Evolutionary conservation across 148 eudicot genomes (phyloP), one percentile per base, ranked within the genome.

Genomic region (Suaeda aralocaspica): DNA sequence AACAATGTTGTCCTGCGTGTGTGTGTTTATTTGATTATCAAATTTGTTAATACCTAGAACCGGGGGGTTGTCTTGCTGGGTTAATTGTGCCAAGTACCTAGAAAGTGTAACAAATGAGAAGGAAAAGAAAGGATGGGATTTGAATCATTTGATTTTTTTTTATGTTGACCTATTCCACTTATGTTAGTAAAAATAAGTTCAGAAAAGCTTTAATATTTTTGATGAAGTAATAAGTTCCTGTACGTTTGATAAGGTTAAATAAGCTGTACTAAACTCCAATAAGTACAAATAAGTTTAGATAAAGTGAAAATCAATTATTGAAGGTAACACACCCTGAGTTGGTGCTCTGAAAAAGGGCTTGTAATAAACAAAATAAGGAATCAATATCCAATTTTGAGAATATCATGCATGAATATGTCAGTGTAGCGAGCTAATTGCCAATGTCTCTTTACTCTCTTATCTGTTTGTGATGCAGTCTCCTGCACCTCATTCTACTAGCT

Each of bases 401-500:
- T 21, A 9, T 61, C 44, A 36, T 3, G 66, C 1, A 61, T 10
- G 2, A 4, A 53, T 22, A 36, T 22, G 9, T 49, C 18, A 59
- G 50, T 45, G 26, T 15, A 22, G 33, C 21, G 30, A 59, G 66
- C 19, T 45, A 26, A 24, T 19, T 42, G 25, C 48, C 5, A 8
- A 41, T 2, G 0, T 4, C 22, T 42, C 41, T 22, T 28, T 46
- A 11, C 8, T 42, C 16, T n/a, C 5, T 34, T 66, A 26, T 57
- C 50, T 62, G 71, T 28, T 45, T 42, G n/a, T 68, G 58, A 57
- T 78, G 80, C 89, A 93, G 98, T 44, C 71, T 87, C 70, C 76
- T 94, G 78, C 99, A 94, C 78, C 58, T 84, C 49, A 44, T 60
- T 66, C 88, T 94, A 18, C 73, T 94, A 61, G 85, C 78, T 78